Evolutionary conservation across 2,329 filamentous ascomycete genomes (phyloP).

Genomic region (Zymoseptoria crescenta): DNA sequence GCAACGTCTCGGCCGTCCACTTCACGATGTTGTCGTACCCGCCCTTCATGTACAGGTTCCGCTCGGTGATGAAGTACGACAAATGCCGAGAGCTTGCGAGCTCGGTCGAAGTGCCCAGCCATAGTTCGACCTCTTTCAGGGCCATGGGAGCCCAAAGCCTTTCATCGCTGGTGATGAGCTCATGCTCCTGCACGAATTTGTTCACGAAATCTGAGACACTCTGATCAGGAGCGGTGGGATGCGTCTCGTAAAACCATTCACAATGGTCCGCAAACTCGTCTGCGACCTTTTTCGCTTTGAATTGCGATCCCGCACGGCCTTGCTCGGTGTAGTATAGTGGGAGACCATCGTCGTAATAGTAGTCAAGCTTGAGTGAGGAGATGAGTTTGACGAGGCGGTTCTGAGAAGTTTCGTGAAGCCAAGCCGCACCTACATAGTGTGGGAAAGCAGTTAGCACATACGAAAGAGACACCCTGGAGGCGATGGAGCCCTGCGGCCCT

Average conservation of each 20-base stretch:
- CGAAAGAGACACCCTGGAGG: conserved; percentile 17
- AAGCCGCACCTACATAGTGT: conserved; percentile 33
- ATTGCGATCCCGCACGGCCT: conserved; percentile 37
- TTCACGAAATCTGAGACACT: conserved; percentile 35
- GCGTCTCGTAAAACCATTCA: conserved; percentile 35
- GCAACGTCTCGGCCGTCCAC: conserved; percentile 34
- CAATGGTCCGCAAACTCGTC: conserved; percentile 39
- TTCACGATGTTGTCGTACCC: conserved; percentile 39
- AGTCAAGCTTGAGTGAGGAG: conserved; percentile 35
- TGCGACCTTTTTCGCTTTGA: conserved; percentile 41
- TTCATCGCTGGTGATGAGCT: conserved; percentile 36
- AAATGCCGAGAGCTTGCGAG: conserved; percentile 37
- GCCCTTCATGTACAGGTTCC: conserved; percentile 41
- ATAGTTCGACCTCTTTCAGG: conserved; percentile 37
- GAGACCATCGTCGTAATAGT: conserved; percentile 40
- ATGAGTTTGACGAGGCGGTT: conserved; percentile 39
- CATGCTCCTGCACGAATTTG: conserved; percentile 35
- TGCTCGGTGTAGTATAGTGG: conserved; percentile 37
- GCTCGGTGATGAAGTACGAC: conserved; percentile 38
- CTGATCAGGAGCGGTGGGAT: conserved; percentile 36
- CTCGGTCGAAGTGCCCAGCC: conserved; percentile 37
- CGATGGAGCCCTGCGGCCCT: conserved; percentile 20
- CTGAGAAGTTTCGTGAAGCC: conserved; percentile 41
- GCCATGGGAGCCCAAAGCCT: conserved; percentile 39
- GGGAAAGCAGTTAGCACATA: conserved; percentile 11